A percentile compares a stretch with the other conserved stretches of the same genome.
These are phyloP conservation scores for Penstemon newberryi DNA, from an alignment of 257 asterid genomes.

Conservation along the genomic window DNA sequence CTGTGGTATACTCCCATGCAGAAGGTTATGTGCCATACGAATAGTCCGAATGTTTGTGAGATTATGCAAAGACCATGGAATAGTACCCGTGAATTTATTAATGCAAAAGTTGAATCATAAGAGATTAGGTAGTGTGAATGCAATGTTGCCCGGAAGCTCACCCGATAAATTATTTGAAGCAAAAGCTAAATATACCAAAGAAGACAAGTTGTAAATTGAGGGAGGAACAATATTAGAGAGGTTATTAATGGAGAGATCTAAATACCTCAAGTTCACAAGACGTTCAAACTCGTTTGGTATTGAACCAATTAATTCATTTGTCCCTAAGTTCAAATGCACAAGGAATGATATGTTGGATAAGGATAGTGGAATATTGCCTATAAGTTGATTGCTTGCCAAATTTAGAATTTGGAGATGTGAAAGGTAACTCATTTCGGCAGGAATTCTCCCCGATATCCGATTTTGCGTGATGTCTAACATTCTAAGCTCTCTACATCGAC, in stretches of 20 bases:
- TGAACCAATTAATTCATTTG: conserved; percentile 39
- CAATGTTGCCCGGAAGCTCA: conserved; percentile 44
- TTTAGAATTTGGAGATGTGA: conserved; percentile 42
- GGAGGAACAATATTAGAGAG: conserved; percentile 53
- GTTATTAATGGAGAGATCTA: conserved; percentile 57
- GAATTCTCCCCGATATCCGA: conserved; percentile 32
- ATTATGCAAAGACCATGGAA: conserved; percentile 62
- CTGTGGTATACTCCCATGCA: conserved; percentile 61
- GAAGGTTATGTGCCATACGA: conserved; percentile 49
- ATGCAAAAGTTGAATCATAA: conserved; percentile 43
- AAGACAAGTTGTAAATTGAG: conserved; percentile 43
- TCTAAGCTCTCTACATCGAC: conserved; percentile 21
- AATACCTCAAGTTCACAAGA: conserved; percentile 38
- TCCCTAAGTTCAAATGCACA: conserved; percentile 27
- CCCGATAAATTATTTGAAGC: conserved; percentile 49
- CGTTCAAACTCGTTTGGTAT: conserved; percentile 40
- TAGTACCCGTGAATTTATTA: conserved; percentile 55
- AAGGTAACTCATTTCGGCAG: conserved; percentile 31
- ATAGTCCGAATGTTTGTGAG: conserved; percentile 54
- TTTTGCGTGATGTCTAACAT: conserved; percentile 27
- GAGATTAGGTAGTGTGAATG: conserved; percentile 54
- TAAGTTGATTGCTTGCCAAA: conserved; percentile 45
- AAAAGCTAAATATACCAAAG: conserved; percentile 43
- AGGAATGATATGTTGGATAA: conserved; percentile 30
- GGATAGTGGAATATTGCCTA: conserved; percentile 45